A percentile compares a stretch with the other conserved stretches of the same genome.
Evolutionary conservation across 164 flowering plant genomes (phyloP).

Genomic region (Annona squamosa): DNA sequence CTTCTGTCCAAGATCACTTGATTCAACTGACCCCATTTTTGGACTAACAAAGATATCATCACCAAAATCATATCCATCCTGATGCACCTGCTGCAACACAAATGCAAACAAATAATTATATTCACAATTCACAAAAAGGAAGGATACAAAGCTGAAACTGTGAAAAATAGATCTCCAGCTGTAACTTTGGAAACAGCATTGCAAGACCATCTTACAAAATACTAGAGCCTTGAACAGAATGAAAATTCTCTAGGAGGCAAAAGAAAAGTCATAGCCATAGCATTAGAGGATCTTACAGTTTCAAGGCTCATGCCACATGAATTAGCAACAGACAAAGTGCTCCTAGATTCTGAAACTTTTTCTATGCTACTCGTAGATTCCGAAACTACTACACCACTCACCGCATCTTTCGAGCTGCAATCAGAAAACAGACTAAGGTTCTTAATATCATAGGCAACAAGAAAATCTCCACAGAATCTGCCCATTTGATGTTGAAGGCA

Average conservation of each 20-base stretch:
- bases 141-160: background rate
- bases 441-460: background rate
- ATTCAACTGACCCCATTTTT: conserved; percentile 45
- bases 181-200: background rate
- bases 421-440: background rate
- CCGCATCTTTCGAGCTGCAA: conserved; percentile 54
- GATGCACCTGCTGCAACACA: conserved; percentile 51
- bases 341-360: conserved; percentile 38
- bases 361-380: conserved; percentile 31
- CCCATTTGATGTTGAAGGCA: too few species aligned
- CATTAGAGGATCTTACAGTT: conserved; percentile 17
- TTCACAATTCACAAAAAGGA: background rate
- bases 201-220: background rate
- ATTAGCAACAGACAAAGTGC: conserved; percentile 35
- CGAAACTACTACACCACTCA: conserved; percentile 35
- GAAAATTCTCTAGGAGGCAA: background rate
- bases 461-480: background rate
- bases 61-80: conserved; percentile 90
- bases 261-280: background rate
- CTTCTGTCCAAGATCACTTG: conserved; percentile 40
- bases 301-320: conserved; percentile 47
- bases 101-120: background rate
- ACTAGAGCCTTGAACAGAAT: background rate
- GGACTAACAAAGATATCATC: conserved; percentile 83
- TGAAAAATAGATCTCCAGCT: background rate